These are phyloP conservation scores for Trypanosoma caninum DNA, from an alignment of 208 protist species.

Conservation along the genomic window DNA sequence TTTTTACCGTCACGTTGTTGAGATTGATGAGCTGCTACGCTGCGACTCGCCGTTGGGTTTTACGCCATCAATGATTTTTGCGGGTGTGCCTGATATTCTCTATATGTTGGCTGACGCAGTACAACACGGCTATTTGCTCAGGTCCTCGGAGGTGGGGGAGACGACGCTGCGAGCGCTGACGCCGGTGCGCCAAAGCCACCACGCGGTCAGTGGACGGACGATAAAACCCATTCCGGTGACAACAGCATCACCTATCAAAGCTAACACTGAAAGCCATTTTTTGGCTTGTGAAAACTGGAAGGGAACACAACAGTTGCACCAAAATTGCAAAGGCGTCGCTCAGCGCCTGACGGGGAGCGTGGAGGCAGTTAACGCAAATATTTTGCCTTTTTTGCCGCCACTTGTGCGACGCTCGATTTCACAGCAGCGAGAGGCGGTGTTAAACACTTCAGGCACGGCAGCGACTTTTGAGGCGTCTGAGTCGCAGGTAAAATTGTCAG, in stretches of 20 bases:
- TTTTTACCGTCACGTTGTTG: conserved; percentile 29
- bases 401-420: conserved; percentile 16
- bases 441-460: no score
- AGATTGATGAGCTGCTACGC: conserved; percentile 50
- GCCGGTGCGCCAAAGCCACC: conserved; percentile 14
- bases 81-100: conserved; percentile 45
- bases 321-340: no score
- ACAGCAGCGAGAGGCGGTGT: neutral
- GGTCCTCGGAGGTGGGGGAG: neutral
- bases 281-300: neutral
- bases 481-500: neutral
- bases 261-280: no score
- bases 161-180: conserved; percentile 3
- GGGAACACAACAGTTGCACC: neutral
- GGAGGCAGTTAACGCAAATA: neutral
- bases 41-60: conserved; percentile 53
- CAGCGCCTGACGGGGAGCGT: neutral
- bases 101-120: conserved; percentile 24
- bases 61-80: conserved; percentile 58
- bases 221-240: neutral
- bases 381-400: conserved; percentile 28
- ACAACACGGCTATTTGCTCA: conserved; percentile 12
- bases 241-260: neutral
- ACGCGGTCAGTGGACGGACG: neutral
- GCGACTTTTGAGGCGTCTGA: no score